phyloP scores from a whole-genome alignment of 495 filamentous ascomycete genomes.

The Penicillium longicatenatum region DNA sequence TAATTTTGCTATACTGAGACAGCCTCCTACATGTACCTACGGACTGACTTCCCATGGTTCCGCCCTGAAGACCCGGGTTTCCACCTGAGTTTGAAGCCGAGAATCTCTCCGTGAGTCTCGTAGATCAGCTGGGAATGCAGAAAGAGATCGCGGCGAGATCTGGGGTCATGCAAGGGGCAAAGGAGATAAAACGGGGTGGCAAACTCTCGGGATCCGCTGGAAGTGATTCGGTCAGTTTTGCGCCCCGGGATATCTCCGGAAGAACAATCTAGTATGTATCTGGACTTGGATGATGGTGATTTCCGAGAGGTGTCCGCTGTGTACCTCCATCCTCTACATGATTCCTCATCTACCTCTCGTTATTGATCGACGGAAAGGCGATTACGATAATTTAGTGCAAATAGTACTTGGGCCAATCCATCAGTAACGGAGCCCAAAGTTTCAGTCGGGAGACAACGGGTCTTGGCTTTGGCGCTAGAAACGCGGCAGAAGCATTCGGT shows the following conservation, averaged over 20 bases:
- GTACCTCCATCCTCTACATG: too few species aligned
- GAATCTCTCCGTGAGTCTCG: neutral
- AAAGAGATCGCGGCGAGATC: constrained; percentile 17
- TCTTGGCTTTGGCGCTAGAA: constrained; percentile 41
- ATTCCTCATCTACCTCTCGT: neutral
- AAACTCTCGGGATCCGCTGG: constrained; percentile 6
- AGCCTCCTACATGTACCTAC: neutral
- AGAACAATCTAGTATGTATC: too few species aligned
- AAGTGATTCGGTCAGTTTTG: neutral
- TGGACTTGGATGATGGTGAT: too few species aligned
- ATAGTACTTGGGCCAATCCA: neutral
- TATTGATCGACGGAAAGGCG: neutral
- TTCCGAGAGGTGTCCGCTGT: too few species aligned
- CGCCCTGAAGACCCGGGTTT: neutral
- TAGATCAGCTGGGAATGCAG: constrained; percentile 1
- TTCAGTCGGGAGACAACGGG: constrained; percentile 25
- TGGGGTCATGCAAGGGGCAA: constrained; percentile 34
- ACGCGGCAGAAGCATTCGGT: constrained; percentile 31
- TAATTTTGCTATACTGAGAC: constrained; percentile 6
- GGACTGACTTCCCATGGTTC: neutral
- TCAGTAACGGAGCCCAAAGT: constrained; percentile 17
- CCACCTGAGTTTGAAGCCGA: neutral
- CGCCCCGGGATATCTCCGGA: neutral
- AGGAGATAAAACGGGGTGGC: constrained; percentile 21
- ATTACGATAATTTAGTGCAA: neutral